Evolutionary conservation across 495 filamentous ascomycete species (phyloP).

Genomic region (Lindgomyces ingoldianus): DNA sequence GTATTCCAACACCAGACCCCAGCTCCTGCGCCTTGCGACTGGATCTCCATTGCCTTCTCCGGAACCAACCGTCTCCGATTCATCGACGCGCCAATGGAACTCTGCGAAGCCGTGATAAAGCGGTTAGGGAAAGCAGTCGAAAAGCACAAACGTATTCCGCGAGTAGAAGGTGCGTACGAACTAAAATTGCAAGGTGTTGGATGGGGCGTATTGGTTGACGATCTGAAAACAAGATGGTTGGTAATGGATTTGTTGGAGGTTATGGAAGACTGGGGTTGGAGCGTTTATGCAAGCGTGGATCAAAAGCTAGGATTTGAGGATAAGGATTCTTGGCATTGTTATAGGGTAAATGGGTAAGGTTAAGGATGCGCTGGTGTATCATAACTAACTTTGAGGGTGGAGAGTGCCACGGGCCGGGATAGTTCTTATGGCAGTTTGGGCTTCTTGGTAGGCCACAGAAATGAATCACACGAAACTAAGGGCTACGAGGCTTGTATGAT

Average conservation of each 20-base stretch:
- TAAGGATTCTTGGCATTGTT: not conserved
- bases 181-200: conserved; percentile 1
- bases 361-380: no score
- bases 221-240: not conserved
- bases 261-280: not conserved
- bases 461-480: no score
- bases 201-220: not conserved
- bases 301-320: not conserved
- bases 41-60: not conserved
- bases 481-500: no score
- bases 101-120: not conserved
- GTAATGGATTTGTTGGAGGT: conserved; percentile 3
- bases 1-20: conserved; percentile 12
- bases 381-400: no score
- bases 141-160: not conserved
- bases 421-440: no score
- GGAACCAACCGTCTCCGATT: conserved; percentile 2
- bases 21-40: not conserved
- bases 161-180: conserved; percentile 14
- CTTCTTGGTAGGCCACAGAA: no score
- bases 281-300: not conserved
- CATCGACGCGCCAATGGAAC: conserved; percentile 8
- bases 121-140: conserved; percentile 1
- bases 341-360: not conserved
- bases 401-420: no score